These are phyloP conservation scores for Sophora flavescens DNA, from an alignment of 306 rosid genomes.

Conservation along the genomic window DNA sequence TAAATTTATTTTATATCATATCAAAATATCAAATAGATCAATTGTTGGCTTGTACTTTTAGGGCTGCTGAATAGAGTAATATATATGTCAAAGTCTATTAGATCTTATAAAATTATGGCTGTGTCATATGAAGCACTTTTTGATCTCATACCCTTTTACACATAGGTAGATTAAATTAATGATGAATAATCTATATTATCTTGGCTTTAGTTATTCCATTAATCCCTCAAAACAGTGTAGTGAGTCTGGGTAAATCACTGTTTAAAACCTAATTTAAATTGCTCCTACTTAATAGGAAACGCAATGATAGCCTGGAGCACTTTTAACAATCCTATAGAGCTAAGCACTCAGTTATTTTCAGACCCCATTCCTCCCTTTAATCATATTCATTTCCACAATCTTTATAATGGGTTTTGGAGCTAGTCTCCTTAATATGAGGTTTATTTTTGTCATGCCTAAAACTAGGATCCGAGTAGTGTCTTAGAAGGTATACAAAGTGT, in stretches of 20 bases:
- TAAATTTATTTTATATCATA: background rate
- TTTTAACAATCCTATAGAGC: constrained; percentile 31
- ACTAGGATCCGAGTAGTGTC: too few species aligned
- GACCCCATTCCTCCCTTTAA: constrained; percentile 47
- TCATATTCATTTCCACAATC: constrained; percentile 43
- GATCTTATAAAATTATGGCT: constrained; percentile 47
- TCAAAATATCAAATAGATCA: constrained; percentile 36
- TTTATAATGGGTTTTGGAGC: constrained; percentile 42
- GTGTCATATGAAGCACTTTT: constrained; percentile 38
- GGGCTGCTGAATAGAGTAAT: constrained; percentile 54
- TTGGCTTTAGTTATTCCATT: constrained; percentile 38
- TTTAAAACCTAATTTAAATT: constrained; percentile 43
- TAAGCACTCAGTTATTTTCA: constrained; percentile 37
- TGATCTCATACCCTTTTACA: constrained; percentile 11
- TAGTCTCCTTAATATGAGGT: constrained; percentile 4
- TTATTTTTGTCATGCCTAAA: background rate
- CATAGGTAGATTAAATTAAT: constrained; percentile 27
- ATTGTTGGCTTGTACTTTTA: constrained; percentile 47
- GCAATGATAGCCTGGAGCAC: constrained; percentile 36
- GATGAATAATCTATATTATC: constrained; percentile 36
- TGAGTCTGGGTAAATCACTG: constrained; percentile 33
- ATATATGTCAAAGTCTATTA: constrained; percentile 50
- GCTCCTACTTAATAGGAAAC: constrained; percentile 33
- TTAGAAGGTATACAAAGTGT: too few species aligned
- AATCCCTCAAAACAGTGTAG: constrained; percentile 35